Base-by-base conservation (phyloP, 345 rosid species). In the Lepidium sativum region DNA sequence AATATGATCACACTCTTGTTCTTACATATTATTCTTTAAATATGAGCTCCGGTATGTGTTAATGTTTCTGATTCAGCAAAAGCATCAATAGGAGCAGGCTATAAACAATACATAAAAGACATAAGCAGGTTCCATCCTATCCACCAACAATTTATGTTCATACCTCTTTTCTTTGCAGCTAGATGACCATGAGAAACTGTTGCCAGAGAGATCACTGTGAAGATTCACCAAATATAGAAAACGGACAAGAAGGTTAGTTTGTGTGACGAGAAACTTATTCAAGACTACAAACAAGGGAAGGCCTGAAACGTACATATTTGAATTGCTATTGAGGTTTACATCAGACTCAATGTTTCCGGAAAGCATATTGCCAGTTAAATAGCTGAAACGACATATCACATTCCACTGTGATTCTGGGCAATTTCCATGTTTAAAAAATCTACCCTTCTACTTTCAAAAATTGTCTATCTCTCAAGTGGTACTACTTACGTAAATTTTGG, bases 131-230 rank as follows among this genome's bases (percentile, higher is more conserved):
- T 20, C 21, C 21, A 18, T 31, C 53, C 21, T 34, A 20, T 5
- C 43, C 8, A 49, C 37, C 37, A 52, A 16, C 21, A 21, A 20
- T 10, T 41, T 20, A 4, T 15, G 43, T 4, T 14, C 4, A 1
- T 64, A 71, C 75, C 59, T 55, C 21, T 12, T 32, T 34, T 49
- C 32, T 4, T 17, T 34, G 54, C 75, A 71, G 27, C 20, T 32
- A 54, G 60, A 13, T 3, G 59, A 23, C 70, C 43, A 64, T 32
- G 70, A 17, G 53, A 71, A 71, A 65, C 40, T 71, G 60, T 71
- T 71, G 9, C 57, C 32, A 55, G 75, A 71, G 42, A 71, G 54
- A 33, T 71, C 75, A 56, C 75, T 71, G 59, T n/a, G 13, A 33
- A 5, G 11, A 44, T 32, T 25, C 18, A 21, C 18, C 67, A 51